A percentile compares a stretch with the other conserved stretches of the same genome.
These are phyloP conservation scores for Ophiognomonia clavigignenti-juglandacearum DNA, from an alignment of 2,329 filamentous ascomycete species.

Conservation along the genomic window DNA sequence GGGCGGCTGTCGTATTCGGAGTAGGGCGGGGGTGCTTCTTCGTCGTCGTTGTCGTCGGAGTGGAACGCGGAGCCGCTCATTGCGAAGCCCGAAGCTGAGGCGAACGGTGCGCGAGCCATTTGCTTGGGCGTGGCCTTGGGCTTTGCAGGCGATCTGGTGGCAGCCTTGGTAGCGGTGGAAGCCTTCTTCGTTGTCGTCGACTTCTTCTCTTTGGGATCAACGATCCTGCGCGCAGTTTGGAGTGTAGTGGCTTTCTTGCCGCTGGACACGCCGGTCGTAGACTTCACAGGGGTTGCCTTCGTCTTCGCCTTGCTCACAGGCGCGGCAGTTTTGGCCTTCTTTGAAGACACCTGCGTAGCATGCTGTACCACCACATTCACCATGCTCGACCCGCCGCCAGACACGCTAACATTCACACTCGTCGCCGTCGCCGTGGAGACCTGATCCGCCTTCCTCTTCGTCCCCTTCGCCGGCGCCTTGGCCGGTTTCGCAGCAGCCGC, in stretches of 20 bases:
- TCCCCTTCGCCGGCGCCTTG: conserved; percentile 13
- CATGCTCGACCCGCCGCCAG: background rate
- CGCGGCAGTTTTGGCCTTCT: conserved; percentile 22
- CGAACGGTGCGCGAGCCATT: background rate
- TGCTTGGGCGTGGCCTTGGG: conserved; percentile 7
- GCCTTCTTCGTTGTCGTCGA: background rate
- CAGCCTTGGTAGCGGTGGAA: conserved; percentile 1
- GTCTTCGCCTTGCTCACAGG: conserved; percentile 1
- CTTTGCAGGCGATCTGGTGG: conserved; percentile 15
- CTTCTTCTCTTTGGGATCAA: background rate
- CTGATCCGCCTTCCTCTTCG: conserved; percentile 26
- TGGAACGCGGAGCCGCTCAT: background rate
- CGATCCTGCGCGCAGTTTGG: background rate
- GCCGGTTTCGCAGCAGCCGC: too few relatives aligned
- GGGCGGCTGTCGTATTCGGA: conserved; percentile 17
- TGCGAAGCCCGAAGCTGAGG: background rate
- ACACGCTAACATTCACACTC: conserved; percentile 24
- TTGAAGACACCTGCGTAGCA: conserved; percentile 15
- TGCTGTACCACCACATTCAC: conserved; percentile 9
- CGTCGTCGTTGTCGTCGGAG: too few relatives aligned
- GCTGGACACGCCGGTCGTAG: too few relatives aligned
- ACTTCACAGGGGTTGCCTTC: background rate
- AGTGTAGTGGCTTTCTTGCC: conserved; percentile 1
- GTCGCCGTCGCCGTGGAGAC: conserved; percentile 13
- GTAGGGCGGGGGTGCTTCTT: conserved; percentile 9